Base-by-base conservation (phyloP, 2,329 filamentous ascomycete genomes). In the Sordariomycetes sp. region DNA sequence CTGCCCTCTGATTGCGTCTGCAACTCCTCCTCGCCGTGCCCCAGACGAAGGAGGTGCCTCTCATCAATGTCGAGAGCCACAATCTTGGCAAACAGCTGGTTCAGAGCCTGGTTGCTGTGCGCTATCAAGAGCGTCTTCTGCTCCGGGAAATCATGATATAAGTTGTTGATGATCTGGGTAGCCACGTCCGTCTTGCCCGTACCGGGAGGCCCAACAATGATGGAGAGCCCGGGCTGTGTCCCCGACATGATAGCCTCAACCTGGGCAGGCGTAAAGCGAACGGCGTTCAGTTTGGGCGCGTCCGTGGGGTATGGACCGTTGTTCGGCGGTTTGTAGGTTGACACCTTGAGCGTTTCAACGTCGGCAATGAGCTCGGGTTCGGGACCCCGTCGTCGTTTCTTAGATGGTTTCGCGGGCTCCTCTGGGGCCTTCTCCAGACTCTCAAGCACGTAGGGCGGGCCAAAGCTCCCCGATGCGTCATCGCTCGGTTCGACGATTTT, bases 101-200 rank as follows among this genome's bases (percentile, higher is more conserved):
- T 99, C 11, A 99, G 77, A 2, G 94, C 95, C 71, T 99, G 95
- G 68, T 99, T 99, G 72, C 93, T 97, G 71, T 99, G 94, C 4
- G 94, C 94, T 62, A 99, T 85, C 48, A 99, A 82, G 20, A 99
- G 76, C 0, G 94, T 99, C 65, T 90, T 88, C 71, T 99, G 91
- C 62, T 87, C 79, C 8, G 94, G 92, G 69, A 97, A 99, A 72
- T 97, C 96, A 76, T 97, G 93, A 69, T 99, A 99, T 65, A 99
- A 88, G 70, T 97, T 97, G 76, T 90, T 97, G 74, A 99, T 99
- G 69, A 97, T 95, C 71, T 99, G 94, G 4, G 93, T 97, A 54
- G 91, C 92, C 57, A 99, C 94, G 72, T 99, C 94, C n/a, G 94
- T 99, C 76, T 99, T 99, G 62, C 95, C 94, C 7, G 94, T 99